A percentile compares a stretch with the other conserved stretches of the same genome.
Evolutionary conservation across 495 filamentous ascomycete genomes (phyloP).

Genomic region (Talaromyces trachyspermus): DNA sequence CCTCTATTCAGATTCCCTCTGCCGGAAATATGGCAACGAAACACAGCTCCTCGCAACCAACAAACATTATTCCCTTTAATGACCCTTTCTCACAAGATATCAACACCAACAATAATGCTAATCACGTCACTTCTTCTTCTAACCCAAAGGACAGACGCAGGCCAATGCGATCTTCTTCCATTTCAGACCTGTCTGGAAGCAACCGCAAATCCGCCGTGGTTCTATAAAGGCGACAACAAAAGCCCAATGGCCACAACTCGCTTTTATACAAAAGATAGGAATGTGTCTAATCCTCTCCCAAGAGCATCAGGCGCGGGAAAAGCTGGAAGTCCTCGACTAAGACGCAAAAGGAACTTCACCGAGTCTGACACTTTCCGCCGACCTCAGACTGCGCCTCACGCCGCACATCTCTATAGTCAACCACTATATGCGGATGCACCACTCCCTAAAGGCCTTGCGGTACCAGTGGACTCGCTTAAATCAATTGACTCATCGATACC

Average conservation of each 20-base stretch:
- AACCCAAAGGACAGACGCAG: conserved; percentile 9
- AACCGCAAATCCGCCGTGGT: background rate
- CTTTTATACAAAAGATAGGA: conserved; percentile 1
- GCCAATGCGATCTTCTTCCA: conserved; percentile 24
- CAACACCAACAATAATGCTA: background rate
- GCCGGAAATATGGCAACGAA: background rate
- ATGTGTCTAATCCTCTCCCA: conserved; percentile 9
- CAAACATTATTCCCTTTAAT: background rate
- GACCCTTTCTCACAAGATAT: conserved; percentile 2
- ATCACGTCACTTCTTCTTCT: background rate
- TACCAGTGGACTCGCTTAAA: background rate
- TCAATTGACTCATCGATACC: conserved; percentile 3
- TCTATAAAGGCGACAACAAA: conserved; percentile 2
- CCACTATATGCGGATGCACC: background rate
- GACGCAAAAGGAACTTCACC: conserved; percentile 34
- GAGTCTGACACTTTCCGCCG: conserved; percentile 32
- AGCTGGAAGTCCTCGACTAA: conserved; percentile 14
- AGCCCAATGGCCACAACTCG: background rate
- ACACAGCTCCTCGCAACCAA: background rate
- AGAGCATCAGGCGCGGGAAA: background rate
- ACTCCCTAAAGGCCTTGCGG: background rate
- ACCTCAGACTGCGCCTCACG: conserved; percentile 18
- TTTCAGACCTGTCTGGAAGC: conserved; percentile 20
- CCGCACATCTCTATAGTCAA: background rate
- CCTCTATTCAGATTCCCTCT: background rate